phyloP scores from a whole-genome alignment of 768 basidiomycete genomes.

The Terana coerulea region DNA sequence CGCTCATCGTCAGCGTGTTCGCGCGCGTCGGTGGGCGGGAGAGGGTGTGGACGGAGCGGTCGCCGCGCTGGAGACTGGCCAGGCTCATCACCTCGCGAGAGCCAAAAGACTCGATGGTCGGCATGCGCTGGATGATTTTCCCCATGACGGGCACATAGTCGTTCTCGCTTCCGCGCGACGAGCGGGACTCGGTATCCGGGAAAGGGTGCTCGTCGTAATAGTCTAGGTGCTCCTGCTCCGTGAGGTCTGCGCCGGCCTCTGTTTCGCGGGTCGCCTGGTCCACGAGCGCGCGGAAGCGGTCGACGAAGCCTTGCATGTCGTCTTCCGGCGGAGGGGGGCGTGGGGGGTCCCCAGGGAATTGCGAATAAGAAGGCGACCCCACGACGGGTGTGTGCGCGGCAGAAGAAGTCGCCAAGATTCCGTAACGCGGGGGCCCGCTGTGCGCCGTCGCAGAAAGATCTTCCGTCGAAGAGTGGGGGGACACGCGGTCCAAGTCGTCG shows the following conservation, averaged over 20 bases:
- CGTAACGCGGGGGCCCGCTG: not conserved
- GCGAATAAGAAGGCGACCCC: too few species aligned
- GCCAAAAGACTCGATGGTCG: conserved; percentile 76
- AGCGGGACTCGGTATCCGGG: conserved; percentile 3
- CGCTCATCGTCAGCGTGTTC: conserved; percentile 22
- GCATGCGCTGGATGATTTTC: conserved; percentile 67
- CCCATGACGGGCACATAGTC: conserved; percentile 60
- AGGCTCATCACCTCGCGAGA: conserved; percentile 48
- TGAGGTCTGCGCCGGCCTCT: conserved; percentile 42
- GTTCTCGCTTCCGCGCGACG: conserved; percentile 33
- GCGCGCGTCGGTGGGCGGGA: conserved; percentile 27
- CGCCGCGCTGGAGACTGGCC: conserved; percentile 15
- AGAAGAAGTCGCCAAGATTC: not conserved
- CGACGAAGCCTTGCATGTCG: conserved; percentile 40
- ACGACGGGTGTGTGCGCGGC: too few species aligned
- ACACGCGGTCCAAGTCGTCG: conserved; percentile 3
- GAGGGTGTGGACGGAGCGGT: conserved; percentile 11
- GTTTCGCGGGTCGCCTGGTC: conserved; percentile 50
- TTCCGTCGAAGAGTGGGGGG: not conserved
- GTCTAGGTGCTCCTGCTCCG: conserved; percentile 23
- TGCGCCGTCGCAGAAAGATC: not conserved
- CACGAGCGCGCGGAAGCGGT: conserved; percentile 49
- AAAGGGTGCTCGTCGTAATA: conserved; percentile 16
- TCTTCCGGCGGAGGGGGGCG: conserved; percentile 18
- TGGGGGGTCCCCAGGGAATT: not conserved